Conservation (phyloP, 352 stramenopile genomes). For the Phytopythium helicoides region DNA sequence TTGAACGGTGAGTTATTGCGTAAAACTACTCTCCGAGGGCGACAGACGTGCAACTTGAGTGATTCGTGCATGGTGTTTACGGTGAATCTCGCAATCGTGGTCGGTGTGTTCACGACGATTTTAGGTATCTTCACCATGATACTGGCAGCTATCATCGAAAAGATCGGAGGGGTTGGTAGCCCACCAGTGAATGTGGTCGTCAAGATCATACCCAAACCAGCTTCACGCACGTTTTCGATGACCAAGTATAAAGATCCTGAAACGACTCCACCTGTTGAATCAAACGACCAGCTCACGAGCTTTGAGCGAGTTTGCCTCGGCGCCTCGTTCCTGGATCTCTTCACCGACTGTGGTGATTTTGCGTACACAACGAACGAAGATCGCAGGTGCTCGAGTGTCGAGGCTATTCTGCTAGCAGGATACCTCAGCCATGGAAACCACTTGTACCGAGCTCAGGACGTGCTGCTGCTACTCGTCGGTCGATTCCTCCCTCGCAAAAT, state of each 20-base stretch:
- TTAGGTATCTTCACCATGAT: too few species aligned
- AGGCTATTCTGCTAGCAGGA: slow-evolving; percentile 15
- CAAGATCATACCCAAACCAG: too few species aligned
- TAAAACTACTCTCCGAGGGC: slow-evolving; percentile 13
- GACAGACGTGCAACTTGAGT: slow-evolving; percentile 18
- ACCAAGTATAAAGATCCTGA: too few species aligned
- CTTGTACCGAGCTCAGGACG: slow-evolving; percentile 13
- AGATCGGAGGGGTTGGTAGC: too few species aligned
- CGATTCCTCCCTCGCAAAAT: slow-evolving; percentile 19
- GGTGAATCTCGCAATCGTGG: too few species aligned
- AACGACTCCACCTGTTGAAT: too few species aligned
- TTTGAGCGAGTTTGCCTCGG: slow-evolving; percentile 21
- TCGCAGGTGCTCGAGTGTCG: slow-evolving; percentile 11
- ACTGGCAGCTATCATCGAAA: slow-evolving; percentile 10
- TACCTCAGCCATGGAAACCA: slow-evolving; percentile 19
- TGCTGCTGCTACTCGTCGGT: slow-evolving; percentile 18
- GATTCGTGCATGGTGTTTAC: slow-evolving; percentile 28
- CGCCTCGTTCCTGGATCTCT: slow-evolving; percentile 12
- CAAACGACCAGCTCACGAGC: slow-evolving; percentile 13
- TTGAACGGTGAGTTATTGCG: slow-evolving; percentile 20
- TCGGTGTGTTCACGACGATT: too few species aligned
- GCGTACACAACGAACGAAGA: slow-evolving; percentile 7
- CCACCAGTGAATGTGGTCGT: too few species aligned
- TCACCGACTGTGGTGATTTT: slow-evolving; percentile 22
- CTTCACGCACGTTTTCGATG: too few species aligned